These are phyloP conservation scores for Apiospora sp. DNA, from an alignment of 2,329 filamentous ascomycete species.

Conservation along the genomic window DNA sequence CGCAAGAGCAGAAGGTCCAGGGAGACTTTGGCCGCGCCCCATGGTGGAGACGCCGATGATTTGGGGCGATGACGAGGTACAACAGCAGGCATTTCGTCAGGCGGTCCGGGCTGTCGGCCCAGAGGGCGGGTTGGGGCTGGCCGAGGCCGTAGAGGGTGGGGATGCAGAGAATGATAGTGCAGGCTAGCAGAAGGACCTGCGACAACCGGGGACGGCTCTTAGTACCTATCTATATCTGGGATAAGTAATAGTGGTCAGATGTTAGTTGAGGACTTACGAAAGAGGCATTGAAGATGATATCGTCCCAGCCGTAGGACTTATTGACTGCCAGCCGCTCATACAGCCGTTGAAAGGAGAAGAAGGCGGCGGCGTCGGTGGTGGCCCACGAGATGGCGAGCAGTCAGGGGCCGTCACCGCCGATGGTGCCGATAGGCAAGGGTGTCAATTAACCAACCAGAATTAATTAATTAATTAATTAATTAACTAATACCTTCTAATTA, in stretches of 20 bases:
- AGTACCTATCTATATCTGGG: no score
- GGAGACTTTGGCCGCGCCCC: slow-evolving; percentile 15
- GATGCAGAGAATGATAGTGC: slow-evolving; percentile 20
- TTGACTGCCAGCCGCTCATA: slow-evolving; percentile 24
- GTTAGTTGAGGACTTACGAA: slow-evolving; percentile 12
- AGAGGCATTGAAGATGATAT: slow-evolving; percentile 24
- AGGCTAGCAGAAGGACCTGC: slow-evolving; percentile 18
- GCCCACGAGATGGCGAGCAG: slow-evolving; percentile 24
- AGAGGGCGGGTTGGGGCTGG: slow-evolving; percentile 1
- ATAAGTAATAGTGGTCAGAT: no score
- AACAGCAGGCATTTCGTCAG: slow-evolving; percentile 21
- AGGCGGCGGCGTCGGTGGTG: neutral
- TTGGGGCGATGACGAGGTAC: slow-evolving; percentile 23
- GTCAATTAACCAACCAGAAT: no score
- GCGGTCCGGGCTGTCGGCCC: slow-evolving; percentile 18
- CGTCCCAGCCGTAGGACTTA: slow-evolving; percentile 24
- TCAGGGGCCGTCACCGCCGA: slow-evolving; percentile 22
- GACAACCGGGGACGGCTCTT: no score
- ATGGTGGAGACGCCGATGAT: slow-evolving; percentile 23
- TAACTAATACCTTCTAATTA: no score
- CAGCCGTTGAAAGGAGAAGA: slow-evolving; percentile 20
- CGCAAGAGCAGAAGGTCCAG: slow-evolving; percentile 20
- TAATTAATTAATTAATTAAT: no score
- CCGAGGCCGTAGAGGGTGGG: slow-evolving; percentile 24
- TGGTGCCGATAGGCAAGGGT: no score